Conservation (phyloP, 2,329 filamentous ascomycete genomes). For the Botrytis medusae region DNA sequence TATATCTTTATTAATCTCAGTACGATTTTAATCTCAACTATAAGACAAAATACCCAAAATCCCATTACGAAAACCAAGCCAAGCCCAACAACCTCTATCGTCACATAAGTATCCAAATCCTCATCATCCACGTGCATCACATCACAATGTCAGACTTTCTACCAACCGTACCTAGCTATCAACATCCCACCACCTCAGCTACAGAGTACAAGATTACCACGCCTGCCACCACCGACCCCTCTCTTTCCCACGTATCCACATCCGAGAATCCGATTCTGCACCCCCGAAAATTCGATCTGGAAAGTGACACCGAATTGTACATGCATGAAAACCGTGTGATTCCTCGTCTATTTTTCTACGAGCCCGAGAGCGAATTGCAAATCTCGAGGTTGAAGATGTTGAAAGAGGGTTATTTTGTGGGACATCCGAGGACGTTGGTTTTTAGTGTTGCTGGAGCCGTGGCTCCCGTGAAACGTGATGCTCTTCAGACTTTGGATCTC, state of each 20-base stretch:
- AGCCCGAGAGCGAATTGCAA: background rate
- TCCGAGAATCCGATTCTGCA: constrained; percentile 2
- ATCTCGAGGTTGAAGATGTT: constrained; percentile 16
- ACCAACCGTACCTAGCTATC: constrained; percentile 1
- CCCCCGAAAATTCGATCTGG: constrained; percentile 16
- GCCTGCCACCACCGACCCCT: background rate
- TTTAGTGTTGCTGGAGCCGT: constrained; percentile 12
- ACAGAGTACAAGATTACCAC: background rate
- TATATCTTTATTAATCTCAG: background rate
- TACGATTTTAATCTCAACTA: background rate
- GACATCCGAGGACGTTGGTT: constrained; percentile 16
- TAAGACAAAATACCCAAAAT: background rate
- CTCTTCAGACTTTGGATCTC: background rate
- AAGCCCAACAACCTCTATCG: background rate
- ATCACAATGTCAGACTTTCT: constrained; percentile 1
- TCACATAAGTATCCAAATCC: background rate
- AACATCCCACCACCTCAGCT: background rate
- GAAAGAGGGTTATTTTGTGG: background rate
- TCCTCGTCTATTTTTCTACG: constrained; percentile 9
- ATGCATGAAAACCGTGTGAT: constrained; percentile 13
- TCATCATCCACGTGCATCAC: background rate
- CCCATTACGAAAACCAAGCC: background rate
- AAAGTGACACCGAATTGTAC: constrained; percentile 19
- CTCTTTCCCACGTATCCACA: background rate
- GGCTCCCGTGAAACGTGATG: background rate